Evolutionary conservation across 768 basidiomycete species (phyloP).

Genomic region (Lentinula detonsa): DNA sequence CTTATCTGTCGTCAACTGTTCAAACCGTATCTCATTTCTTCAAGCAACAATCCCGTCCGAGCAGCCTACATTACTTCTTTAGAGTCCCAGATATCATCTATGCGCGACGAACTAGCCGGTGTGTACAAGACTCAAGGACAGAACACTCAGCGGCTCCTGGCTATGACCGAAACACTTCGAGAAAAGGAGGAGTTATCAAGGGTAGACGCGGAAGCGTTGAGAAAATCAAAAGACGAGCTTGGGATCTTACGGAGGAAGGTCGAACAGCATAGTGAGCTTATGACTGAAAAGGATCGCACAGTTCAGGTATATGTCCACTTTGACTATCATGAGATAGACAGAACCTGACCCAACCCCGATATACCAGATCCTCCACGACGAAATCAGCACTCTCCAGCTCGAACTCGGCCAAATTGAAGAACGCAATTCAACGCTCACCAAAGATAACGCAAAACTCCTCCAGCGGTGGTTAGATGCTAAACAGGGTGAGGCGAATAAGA

Average conservation of each 20-base stretch:
- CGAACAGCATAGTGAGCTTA: slow-evolving; percentile 76
- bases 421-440: slow-evolving; percentile 78
- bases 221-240: slow-evolving; percentile 75
- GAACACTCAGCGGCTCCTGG: slow-evolving; percentile 86
- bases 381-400: slow-evolving; percentile 86
- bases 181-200: slow-evolving; percentile 88
- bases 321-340: not conserved
- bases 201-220: slow-evolving; percentile 72
- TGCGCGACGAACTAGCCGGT: slow-evolving; percentile 88
- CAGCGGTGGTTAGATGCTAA: slow-evolving; percentile 97
- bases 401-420: slow-evolving; percentile 89
- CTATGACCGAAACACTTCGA: slow-evolving; percentile 92
- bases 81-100: slow-evolving; percentile 87
- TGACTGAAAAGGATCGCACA: slow-evolving; percentile 84
- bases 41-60: slow-evolving; percentile 72
- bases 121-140: slow-evolving; percentile 96
- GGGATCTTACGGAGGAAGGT: slow-evolving; percentile 66
- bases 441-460: slow-evolving; percentile 91
- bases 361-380: slow-evolving; percentile 83
- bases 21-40: slow-evolving; percentile 8
- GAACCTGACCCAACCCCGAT: not conserved
- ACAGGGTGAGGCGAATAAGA: slow-evolving; percentile 85
- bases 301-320: slow-evolving; percentile 60
- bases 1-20: slow-evolving; percentile 6
- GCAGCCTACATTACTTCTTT: slow-evolving; percentile 88